Base-by-base conservation (phyloP, 805 yeast genomes). In the Candida saitoana region DNA sequence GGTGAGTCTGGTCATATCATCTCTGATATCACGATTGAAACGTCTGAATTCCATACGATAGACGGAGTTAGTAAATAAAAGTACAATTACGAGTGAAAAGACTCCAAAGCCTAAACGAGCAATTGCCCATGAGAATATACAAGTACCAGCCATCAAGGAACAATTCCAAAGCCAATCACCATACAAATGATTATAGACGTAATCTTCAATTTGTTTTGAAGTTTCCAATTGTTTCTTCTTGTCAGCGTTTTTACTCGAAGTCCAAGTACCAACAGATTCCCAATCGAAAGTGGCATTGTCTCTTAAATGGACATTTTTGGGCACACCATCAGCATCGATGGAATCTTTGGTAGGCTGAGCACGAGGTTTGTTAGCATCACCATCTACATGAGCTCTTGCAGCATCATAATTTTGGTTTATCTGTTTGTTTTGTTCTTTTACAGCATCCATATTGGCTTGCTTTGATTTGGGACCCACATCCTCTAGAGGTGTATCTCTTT, bases 121-220 rank as follows among this genome's bases (percentile, higher is more conserved):
- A 37, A 80, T 61, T 3, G 72, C 47, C 87, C 90, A 86, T 1
- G 88, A 69, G 55, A 80, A 80, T 59, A 83, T 73, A 60, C 89
- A 84, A 8, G 87, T 80, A 7, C 89, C 88, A 19, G 83, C 55
- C 46, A 82, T 70, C 20, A 82, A 52, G 0, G 80, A 73, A 20
- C 81, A 71, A 65, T 85, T 85, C 76, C 80, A 79, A 60, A 81
- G 84, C 70, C 82, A 73, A 59, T 86, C 95, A 11, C 82, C 78
- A 50, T 74, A 80, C 53, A 82, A 82, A 42, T 76, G 82, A 59
- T 86, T 93, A 39, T 73, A 56, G 31, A 86, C 77, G 49, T 82
- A 86, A 14, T 74, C 67, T 54, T 79, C 80, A 33, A 84, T 61
- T 3, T 63, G 57, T 22, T 65, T 62, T 20, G 60, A 38, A n/a